A percentile compares a stretch with the other conserved stretches of the same genome.
phyloP scores from a whole-genome alignment of 306 rosid species.

The Quercus rubra region DNA sequence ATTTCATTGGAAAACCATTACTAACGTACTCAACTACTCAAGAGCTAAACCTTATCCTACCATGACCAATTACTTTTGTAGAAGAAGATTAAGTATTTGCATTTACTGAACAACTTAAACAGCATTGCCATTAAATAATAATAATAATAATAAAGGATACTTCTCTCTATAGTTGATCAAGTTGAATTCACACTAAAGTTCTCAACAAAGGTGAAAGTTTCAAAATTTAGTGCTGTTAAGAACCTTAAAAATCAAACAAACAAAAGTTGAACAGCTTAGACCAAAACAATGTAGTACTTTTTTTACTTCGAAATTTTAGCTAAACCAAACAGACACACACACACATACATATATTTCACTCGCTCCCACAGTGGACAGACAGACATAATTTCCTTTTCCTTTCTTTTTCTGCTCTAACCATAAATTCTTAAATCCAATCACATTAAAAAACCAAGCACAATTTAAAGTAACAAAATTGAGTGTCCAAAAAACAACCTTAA shows the following conservation, averaged over 20 bases:
- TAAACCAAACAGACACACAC: no score
- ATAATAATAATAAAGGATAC: neutral
- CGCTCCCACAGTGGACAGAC: no score
- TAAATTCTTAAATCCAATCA: neutral
- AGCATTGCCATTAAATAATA: slow-evolving; percentile 3
- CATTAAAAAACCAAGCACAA: neutral
- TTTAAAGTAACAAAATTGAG: slow-evolving; percentile 6
- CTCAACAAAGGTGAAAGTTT: no score
- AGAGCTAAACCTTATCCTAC: slow-evolving; percentile 1
- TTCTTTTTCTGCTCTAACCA: neutral
- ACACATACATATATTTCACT: no score
- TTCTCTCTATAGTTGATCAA: slow-evolving; percentile 21
- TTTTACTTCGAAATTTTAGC: no score
- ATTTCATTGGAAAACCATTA: slow-evolving; percentile 12
- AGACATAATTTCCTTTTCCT: neutral
- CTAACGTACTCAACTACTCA: neutral
- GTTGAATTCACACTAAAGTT: slow-evolving; percentile 8
- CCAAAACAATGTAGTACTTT: no score
- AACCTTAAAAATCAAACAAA: no score
- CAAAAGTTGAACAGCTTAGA: no score
- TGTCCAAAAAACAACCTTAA: no score
- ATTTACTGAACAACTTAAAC: slow-evolving; percentile 1
- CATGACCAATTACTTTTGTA: neutral
- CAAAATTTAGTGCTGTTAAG: no score
- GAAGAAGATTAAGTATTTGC: neutral